Evolutionary conservation across 2,329 filamentous ascomycete genomes (phyloP).

Genomic region (Diaporthe vaccinii): DNA sequence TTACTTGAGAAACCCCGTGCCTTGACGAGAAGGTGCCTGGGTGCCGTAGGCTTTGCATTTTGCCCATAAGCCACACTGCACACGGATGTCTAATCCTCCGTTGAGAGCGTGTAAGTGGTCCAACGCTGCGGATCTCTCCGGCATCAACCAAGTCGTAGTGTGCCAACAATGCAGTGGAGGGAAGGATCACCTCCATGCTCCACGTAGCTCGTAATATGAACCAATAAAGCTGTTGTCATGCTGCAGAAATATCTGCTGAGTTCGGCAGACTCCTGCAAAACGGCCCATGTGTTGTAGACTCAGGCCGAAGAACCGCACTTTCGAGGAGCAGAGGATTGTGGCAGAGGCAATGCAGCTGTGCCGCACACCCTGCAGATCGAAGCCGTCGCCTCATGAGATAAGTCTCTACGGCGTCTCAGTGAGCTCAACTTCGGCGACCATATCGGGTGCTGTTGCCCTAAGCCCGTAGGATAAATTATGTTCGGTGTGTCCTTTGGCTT

Average conservation of each 20-base stretch:
- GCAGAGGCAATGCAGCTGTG: neutral
- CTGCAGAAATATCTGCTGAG: neutral
- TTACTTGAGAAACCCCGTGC: too few relatives aligned
- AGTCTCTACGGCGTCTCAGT: neutral
- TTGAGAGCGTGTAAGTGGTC: neutral
- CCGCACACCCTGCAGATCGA: neutral
- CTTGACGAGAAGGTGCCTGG: neutral
- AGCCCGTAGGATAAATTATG: neutral
- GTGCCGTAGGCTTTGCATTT: neutral
- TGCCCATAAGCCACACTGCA: neutral
- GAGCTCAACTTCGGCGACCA: neutral
- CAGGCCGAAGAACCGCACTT: neutral
- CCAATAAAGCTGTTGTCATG: neutral
- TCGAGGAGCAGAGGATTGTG: neutral
- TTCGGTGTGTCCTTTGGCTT: neutral
- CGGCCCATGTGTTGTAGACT: neutral
- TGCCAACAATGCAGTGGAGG: neutral
- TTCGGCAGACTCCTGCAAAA: neutral
- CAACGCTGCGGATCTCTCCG: conserved; percentile 8
- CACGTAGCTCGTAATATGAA: neutral
- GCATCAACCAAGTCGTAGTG: neutral
- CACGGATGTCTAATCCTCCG: neutral
- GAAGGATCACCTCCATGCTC: neutral
- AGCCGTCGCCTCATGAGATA: too few relatives aligned
- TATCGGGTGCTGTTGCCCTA: neutral